These are phyloP conservation scores for Warburgia ugandensis DNA, from an alignment of 164 flowering plant genomes.

Conservation along the genomic window DNA sequence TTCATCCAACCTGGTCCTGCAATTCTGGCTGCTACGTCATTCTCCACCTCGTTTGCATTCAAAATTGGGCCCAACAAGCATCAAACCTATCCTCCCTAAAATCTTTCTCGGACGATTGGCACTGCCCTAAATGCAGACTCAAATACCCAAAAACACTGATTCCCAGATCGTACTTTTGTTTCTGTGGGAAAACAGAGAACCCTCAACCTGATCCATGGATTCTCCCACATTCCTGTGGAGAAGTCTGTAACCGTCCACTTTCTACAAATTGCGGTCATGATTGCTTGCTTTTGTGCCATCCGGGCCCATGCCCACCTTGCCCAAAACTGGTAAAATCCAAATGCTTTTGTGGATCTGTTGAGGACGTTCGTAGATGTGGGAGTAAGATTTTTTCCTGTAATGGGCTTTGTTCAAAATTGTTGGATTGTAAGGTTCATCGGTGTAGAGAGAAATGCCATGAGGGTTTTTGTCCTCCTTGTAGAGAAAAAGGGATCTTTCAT, in stretches of 20 bases:
- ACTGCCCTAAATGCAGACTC: constrained; percentile 84
- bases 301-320: constrained; percentile 91
- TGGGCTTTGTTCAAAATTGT: constrained; percentile 33
- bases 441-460: constrained; percentile 69
- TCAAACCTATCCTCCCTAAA: constrained; percentile 34
- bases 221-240: constrained; percentile 91
- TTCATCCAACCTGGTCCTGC: constrained; percentile 89
- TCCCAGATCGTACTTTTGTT: constrained; percentile 60
- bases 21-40: constrained; percentile 59
- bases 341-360: constrained; percentile 61
- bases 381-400: constrained; percentile 62
- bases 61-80: constrained; percentile 85
- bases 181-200: constrained; percentile 67
- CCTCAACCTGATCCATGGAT: constrained; percentile 86
- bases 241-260: constrained; percentile 59
- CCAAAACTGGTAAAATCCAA: constrained; percentile 58
- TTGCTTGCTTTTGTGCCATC: constrained; percentile 83
- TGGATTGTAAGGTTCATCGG: constrained; percentile 55
- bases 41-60: constrained; percentile 87
- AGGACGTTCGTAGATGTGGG: constrained; percentile 76
- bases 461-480: constrained; percentile 71
- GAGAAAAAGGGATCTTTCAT: constrained; percentile 30
- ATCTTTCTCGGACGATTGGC: constrained; percentile 51
- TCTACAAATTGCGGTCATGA: constrained; percentile 59
- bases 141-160: constrained; percentile 52